phyloP scores from a whole-genome alignment of 352 stramenopile genomes.

The Globisporangium abappressorium region DNA sequence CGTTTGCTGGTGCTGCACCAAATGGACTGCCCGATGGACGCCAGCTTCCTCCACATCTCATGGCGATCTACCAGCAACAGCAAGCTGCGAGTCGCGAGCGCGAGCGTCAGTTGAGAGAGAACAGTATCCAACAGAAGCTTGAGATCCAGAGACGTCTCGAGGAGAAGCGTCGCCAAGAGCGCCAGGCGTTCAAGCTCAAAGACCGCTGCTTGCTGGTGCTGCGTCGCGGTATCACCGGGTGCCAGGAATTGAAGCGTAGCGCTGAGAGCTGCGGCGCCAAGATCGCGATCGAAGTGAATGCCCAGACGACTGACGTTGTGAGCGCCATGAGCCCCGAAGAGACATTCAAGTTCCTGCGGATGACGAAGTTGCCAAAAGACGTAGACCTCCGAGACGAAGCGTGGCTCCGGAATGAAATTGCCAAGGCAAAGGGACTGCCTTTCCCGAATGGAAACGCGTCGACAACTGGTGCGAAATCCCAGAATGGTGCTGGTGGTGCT shows the following conservation, averaged over 20 bases:
- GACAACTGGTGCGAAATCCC: neutral
- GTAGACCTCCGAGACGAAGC: slow-evolving; percentile 67
- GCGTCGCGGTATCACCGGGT: slow-evolving; percentile 63
- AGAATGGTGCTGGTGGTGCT: neutral
- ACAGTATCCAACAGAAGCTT: slow-evolving; percentile 13
- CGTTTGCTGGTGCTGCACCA: neutral
- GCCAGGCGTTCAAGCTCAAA: slow-evolving; percentile 43
- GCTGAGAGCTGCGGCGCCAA: slow-evolving; percentile 58
- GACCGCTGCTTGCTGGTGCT: slow-evolving; percentile 69
- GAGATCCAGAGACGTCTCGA: slow-evolving; percentile 16
- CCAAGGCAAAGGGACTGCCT: slow-evolving; percentile 39
- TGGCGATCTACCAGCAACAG: slow-evolving; percentile 23
- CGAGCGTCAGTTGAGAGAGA: slow-evolving; percentile 17
- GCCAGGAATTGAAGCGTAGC: slow-evolving; percentile 62
- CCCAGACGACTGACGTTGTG: slow-evolving; percentile 76
- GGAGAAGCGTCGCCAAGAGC: slow-evolving; percentile 33
- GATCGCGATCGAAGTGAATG: slow-evolving; percentile 76
- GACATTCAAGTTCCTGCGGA: slow-evolving; percentile 67
- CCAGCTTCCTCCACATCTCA: slow-evolving; percentile 24
- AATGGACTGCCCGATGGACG: neutral
- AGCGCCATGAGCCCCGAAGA: slow-evolving; percentile 57
- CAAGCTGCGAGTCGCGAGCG: slow-evolving; percentile 19
- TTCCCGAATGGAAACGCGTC: slow-evolving; percentile 9
- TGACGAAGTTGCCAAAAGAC: slow-evolving; percentile 60
- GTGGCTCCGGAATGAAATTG: slow-evolving; percentile 74